Evolutionary conservation across 768 basidiomycete genomes (phyloP), one percentile per base, ranked within the genome.

Genomic region (Mycena leptocephala): DNA sequence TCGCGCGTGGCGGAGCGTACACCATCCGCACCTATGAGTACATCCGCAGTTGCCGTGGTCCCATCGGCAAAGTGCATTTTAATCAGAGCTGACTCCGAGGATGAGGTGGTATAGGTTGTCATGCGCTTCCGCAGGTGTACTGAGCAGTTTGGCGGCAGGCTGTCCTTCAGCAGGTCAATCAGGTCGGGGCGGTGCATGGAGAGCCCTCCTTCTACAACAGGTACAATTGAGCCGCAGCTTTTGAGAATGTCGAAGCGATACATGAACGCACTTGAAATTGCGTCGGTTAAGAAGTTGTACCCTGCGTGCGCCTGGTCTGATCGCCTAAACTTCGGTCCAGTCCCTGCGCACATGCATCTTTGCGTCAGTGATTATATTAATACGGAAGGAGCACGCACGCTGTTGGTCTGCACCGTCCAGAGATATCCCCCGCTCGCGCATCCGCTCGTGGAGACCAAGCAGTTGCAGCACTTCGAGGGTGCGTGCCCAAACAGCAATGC

Each of bases 381-480:
- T 37, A 68, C 66, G 26, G 64, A 51, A 58, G 55, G 39, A 56
- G 39, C 55, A 58, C 67, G 67, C 67, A 69, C 67, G 67, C 67
- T 28, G 55, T 39, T 56, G 51, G 55, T 69, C 67, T 68, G 35
- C 67, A 56, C 67, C 67, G 24, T 68, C 67, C 51, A 68, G 51
- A 53, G 67, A 55, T 28, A 68, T 68, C 67, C 67, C 67, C 51
- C 67, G 51, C 53, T 68, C 53, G 28, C 24, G 32, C 67, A 68
- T 68, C 67, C 67, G 51, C 39, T 68, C 53, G 53, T 56, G 35
- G 35, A 68, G 67, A 56, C 67, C 67, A 53, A 68, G 37, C 24
- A 68, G 67, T 37, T 68, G 48, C 67, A 68, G 67, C 67, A 68
- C 67, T 56, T 68, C 67, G 51, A 68, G 33, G 51, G 67, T 68